Base-by-base conservation (phyloP, 495 filamentous ascomycete genomes). In the Corynascus novoguineensis region DNA sequence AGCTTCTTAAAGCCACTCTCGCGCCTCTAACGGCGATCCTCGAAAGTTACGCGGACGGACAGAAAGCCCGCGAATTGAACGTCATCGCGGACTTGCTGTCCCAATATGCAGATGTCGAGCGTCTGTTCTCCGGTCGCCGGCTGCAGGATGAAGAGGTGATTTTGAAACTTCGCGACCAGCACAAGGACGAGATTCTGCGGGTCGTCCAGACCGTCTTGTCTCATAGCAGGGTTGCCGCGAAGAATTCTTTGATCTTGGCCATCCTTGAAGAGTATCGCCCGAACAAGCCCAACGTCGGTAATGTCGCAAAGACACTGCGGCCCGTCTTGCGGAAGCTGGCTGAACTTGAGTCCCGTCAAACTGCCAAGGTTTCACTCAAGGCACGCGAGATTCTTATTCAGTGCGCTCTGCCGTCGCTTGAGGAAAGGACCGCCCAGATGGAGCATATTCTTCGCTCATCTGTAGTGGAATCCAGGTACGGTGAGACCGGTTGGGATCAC, bases 361-460 rank as follows among this genome's bases (percentile, higher is more conserved):
- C 90, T 14, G 88, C 93, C 54, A 98, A 98, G 83, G 92, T 98
- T 32, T 88, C 92, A 0, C 82, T 97, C 64, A 97, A 97, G 78
- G 92, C 93, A 32, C 88, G 93, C 63, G 93, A 98, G 71, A 86
- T 97, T 28, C 81, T 97, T 47, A 98, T 98, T 56, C 93, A 97
- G 73, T 97, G 90, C 61, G 92, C 93, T 31, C 80, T 98, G 67
- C 93, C 93, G 0, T 97, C 95, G 5, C 79, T 98, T 22, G 93
- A 97, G 70, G 93, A 98, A 79, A 83, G 93, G 60, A 85, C 88
- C 7, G 82, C 86, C 32, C 93, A 98, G 74, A 97, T 98, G 93
- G 95, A 97, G 75, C 92, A 97, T 72, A 98, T 98, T 63, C 81
- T 98, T 31, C 89, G 92, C 37, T 95, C 93, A 32, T 92, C 95